Percentiles rank a stretch among this genome's conserved stretches.
Conservation (phyloP, 768 basidiomycete genomes). For the Gloeopeniophorella convolvens region DNA sequence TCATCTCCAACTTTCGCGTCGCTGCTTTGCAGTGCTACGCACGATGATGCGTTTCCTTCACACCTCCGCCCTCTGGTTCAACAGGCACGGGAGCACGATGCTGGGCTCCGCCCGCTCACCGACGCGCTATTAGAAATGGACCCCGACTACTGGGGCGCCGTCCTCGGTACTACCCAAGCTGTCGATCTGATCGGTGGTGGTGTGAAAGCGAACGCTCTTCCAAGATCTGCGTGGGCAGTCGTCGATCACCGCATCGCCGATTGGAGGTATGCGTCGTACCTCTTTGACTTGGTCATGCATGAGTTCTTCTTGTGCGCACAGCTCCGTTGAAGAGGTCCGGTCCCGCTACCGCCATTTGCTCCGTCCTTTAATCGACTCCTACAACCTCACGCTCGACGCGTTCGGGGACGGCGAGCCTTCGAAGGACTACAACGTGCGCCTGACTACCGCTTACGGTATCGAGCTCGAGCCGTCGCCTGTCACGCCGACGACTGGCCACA, state of each 20-base stretch:
- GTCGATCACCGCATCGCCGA: constrained; percentile 69
- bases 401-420: constrained; percentile 45
- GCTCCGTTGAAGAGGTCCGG: constrained; percentile 31
- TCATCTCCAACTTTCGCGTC: too few relatives aligned
- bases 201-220: constrained; percentile 57
- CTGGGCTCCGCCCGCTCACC: not conserved
- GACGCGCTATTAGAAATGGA: not conserved
- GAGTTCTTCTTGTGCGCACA: too few relatives aligned
- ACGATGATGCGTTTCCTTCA: too few relatives aligned
- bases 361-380: constrained; percentile 39
- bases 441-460: too few relatives aligned
- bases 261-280: constrained; percentile 42
- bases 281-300: too few relatives aligned
- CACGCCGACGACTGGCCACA: too few relatives aligned
- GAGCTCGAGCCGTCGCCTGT: too few relatives aligned
- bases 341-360: constrained; percentile 39
- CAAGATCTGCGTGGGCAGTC: constrained; percentile 62
- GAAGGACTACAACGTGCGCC: too few relatives aligned
- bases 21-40: too few relatives aligned
- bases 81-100: not conserved
- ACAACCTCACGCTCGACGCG: constrained; percentile 53
- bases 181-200: constrained; percentile 48
- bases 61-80: too few relatives aligned
- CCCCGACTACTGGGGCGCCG: constrained; percentile 29
- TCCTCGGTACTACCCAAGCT: constrained; percentile 70